These are phyloP conservation scores for Fusarium secorum DNA, from an alignment of 2,329 filamentous ascomycete genomes.

Conservation along the genomic window DNA sequence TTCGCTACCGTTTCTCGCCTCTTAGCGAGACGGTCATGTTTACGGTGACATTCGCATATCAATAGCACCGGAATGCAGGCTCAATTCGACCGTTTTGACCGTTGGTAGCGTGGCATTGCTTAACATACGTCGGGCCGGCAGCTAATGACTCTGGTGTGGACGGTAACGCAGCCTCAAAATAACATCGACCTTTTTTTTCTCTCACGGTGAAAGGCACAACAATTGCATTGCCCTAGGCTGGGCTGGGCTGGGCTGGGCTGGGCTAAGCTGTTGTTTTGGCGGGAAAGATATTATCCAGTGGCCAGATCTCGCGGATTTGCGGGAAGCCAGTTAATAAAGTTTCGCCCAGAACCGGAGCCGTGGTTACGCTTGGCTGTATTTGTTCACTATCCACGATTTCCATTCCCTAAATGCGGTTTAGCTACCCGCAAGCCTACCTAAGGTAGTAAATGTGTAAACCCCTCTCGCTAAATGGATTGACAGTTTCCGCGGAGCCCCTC, in stretches of 20 bases:
- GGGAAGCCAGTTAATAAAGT: not conserved
- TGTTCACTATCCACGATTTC: not conserved
- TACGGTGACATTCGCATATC: not conserved
- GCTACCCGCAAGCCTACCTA: not conserved
- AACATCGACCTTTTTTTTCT: not conserved
- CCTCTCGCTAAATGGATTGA: not conserved
- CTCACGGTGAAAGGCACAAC: not conserved
- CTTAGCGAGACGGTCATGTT: not conserved
- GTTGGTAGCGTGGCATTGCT: constrained; percentile 23
- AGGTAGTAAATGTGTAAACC: not conserved
- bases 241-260: not conserved
- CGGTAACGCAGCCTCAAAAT: not conserved
- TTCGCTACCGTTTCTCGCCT: not conserved
- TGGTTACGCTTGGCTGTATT: not conserved
- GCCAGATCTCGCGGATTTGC: not conserved
- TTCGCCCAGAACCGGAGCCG: not conserved
- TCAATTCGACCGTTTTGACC: constrained; percentile 4
- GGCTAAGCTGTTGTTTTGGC: not conserved
- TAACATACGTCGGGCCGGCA: constrained; percentile 3
- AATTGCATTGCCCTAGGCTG: not conserved
- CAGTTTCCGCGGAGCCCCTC: not conserved
- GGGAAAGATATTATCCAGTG: not conserved
- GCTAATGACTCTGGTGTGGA: not conserved
- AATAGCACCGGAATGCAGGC: constrained; percentile 9
- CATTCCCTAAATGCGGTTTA: not conserved